These are phyloP conservation scores for Shiraia bambusicola DNA, from an alignment of 2,329 filamentous ascomycete genomes.

Conservation along the genomic window DNA sequence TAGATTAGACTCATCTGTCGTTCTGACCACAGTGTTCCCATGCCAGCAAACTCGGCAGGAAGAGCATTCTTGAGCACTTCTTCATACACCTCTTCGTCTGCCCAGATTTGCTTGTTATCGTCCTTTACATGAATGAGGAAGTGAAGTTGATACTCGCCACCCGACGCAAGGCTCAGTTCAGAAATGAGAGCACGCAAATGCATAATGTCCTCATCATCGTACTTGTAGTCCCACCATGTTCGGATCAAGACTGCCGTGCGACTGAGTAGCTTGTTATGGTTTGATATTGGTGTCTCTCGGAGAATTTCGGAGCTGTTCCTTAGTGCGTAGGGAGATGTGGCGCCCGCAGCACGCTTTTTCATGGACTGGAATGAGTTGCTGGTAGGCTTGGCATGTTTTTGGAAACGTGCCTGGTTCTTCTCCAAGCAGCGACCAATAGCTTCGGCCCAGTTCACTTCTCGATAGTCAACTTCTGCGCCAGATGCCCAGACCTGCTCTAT, in stretches of 20 bases:
- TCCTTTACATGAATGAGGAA: constrained; percentile 86
- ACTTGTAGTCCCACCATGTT: constrained; percentile 78
- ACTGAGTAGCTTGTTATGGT: constrained; percentile 45
- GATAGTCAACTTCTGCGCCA: constrained; percentile 72
- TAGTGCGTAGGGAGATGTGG: constrained; percentile 1
- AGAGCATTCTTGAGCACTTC: constrained; percentile 58
- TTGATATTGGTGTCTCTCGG: constrained; percentile 21
- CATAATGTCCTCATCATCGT: constrained; percentile 77
- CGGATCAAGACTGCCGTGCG: constrained; percentile 80
- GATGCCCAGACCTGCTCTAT: constrained; percentile 76
- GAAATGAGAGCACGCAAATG: constrained; percentile 79
- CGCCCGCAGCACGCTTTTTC: constrained; percentile 24
- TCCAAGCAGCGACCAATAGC: constrained; percentile 72
- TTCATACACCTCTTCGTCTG: constrained; percentile 72
- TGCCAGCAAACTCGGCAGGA: constrained; percentile 52
- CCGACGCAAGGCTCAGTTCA: constrained; percentile 74
- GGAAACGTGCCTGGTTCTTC: constrained; percentile 71
- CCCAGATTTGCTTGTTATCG: constrained; percentile 76
- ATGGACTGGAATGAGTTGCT: constrained; percentile 44
- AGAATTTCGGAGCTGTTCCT: constrained; percentile 17
- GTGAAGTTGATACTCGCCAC: constrained; percentile 79
- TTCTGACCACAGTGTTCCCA: constrained; percentile 57
- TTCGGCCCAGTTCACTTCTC: constrained; percentile 74
- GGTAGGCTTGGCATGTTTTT: constrained; percentile 35
- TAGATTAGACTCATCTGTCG: constrained; percentile 58